Conservation (phyloP, 768 basidiomycete species). For the Albatrellus ellisii region DNA sequence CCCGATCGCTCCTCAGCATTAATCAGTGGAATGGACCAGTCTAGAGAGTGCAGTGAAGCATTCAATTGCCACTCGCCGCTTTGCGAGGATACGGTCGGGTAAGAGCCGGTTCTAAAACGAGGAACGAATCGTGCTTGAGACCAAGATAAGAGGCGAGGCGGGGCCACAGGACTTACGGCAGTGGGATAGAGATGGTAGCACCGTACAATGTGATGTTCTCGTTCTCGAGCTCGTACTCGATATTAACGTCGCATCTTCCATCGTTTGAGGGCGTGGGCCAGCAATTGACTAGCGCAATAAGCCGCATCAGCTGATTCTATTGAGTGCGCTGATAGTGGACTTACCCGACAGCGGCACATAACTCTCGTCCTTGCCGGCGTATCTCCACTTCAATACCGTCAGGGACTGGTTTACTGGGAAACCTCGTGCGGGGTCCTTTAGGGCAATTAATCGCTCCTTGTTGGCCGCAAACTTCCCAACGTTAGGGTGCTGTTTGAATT, state of each 20-base stretch:
- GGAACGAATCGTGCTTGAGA: background rate
- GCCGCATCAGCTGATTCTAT: background rate
- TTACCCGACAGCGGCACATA: constrained; percentile 84
- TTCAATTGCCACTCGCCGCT: constrained; percentile 77
- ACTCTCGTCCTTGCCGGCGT: constrained; percentile 83
- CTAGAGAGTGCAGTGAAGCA: constrained; percentile 63
- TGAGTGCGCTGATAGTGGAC: constrained; percentile 18
- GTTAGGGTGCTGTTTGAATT: constrained; percentile 96
- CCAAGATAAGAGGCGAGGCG: background rate
- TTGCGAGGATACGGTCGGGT: constrained; percentile 71
- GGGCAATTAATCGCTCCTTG: constrained; percentile 52
- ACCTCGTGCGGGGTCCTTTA: constrained; percentile 70
- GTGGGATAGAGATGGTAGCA: constrained; percentile 80
- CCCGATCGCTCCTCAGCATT: constrained; percentile 56
- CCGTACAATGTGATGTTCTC: constrained; percentile 70
- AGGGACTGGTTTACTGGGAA: constrained; percentile 86
- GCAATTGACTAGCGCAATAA: constrained; percentile 61
- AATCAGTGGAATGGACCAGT: constrained; percentile 73
- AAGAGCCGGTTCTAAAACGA: constrained; percentile 53
- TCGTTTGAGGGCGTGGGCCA: constrained; percentile 92
- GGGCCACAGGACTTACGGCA: constrained; percentile 53
- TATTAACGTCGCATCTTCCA: constrained; percentile 88
- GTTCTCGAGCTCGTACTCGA: constrained; percentile 95
- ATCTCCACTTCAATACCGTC: constrained; percentile 87
- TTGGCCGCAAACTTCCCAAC: constrained; percentile 75